Evolutionary conservation across 2,329 filamentous ascomycete genomes (phyloP).

Genomic region (Fusarium tupiense): DNA sequence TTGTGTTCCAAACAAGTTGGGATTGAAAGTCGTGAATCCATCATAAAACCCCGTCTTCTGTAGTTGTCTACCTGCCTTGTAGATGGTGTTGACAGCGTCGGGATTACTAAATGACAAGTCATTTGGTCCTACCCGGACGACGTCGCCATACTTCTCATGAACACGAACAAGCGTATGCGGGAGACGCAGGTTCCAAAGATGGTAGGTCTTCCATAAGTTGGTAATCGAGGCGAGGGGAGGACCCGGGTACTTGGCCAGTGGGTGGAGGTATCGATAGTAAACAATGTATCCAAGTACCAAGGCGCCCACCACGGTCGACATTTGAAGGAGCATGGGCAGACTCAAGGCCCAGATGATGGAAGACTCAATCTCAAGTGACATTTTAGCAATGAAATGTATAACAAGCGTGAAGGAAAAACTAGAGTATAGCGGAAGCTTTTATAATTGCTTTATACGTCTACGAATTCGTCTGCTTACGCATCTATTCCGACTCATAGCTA

Average conservation of each 20-base stretch:
- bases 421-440: background rate
- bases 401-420: accelerated
- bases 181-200: background rate
- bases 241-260: background rate
- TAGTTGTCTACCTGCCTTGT: background rate
- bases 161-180: background rate
- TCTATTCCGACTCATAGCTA: background rate
- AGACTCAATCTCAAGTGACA: background rate
- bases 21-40: background rate
- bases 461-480: no score
- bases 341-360: background rate
- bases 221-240: background rate
- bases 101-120: background rate
- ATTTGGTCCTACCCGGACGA: background rate
- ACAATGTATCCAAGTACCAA: background rate
- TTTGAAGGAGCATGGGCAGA: background rate
- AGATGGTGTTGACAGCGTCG: background rate
- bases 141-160: background rate
- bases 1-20: background rate
- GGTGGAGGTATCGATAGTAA: background rate
- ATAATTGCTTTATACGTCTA: background rate
- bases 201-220: background rate
- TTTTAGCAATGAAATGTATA: background rate
- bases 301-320: accelerated
- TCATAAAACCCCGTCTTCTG: background rate